These are phyloP conservation scores for Ogataea populi-albae DNA, from an alignment of 805 yeast genomes.

Conservation along the genomic window DNA sequence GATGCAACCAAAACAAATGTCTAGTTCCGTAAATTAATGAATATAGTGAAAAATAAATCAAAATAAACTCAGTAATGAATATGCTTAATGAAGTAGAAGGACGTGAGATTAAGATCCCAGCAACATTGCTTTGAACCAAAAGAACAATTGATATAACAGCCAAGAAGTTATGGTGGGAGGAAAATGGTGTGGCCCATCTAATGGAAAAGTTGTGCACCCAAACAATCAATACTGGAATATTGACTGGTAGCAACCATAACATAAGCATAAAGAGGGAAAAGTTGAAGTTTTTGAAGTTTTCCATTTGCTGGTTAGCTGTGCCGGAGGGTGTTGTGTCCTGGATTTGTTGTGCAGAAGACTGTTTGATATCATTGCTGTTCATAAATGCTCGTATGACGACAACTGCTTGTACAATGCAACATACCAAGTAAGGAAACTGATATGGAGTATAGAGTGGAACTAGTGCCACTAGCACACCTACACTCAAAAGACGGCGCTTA, in stretches of 20 bases:
- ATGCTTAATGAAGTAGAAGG: slow-evolving; percentile 26
- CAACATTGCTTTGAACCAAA: slow-evolving; percentile 51
- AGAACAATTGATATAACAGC: slow-evolving; percentile 73
- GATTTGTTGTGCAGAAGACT: not conserved
- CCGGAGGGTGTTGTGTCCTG: slow-evolving; percentile 3
- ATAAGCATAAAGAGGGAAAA: slow-evolving; percentile 61
- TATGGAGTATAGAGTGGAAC: slow-evolving; percentile 71
- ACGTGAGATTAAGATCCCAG: slow-evolving; percentile 47
- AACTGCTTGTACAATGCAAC: slow-evolving; percentile 55
- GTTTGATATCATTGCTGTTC: not conserved
- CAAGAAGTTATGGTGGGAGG: slow-evolving; percentile 80
- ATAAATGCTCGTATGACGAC: slow-evolving; percentile 42
- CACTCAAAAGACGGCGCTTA: slow-evolving; percentile 33
- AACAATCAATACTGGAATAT: slow-evolving; percentile 73
- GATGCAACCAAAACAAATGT: slow-evolving; percentile 83
- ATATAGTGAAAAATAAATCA: slow-evolving; percentile 57
- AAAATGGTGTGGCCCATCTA: slow-evolving; percentile 79
- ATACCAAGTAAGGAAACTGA: slow-evolving; percentile 69
- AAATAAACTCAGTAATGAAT: slow-evolving; percentile 35
- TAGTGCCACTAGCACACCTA: slow-evolving; percentile 37
- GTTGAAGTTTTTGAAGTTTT: slow-evolving; percentile 54
- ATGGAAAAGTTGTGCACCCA: slow-evolving; percentile 77
- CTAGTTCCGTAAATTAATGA: slow-evolving; percentile 71
- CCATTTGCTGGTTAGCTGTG: slow-evolving; percentile 5
- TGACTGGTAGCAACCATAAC: slow-evolving; percentile 77